Evolutionary conservation across 2,329 filamentous ascomycete species (phyloP).

Genomic region (Chaetomium sp.): DNA sequence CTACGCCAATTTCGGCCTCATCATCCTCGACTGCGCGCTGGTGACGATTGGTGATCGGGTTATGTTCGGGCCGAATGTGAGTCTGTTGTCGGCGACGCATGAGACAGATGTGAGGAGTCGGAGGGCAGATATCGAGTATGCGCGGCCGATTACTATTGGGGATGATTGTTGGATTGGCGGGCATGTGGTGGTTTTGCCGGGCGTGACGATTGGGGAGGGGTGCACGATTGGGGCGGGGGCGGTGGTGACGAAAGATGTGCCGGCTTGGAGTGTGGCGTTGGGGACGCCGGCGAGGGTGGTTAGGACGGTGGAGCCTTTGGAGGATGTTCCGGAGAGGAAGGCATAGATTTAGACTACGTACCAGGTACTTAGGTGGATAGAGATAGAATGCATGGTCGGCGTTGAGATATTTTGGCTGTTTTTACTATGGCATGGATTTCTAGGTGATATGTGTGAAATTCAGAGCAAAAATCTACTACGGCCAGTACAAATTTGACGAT

Average conservation of each 20-base stretch:
- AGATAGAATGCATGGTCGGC: no score
- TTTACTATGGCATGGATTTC: no score
- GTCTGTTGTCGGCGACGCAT: conserved; percentile 65
- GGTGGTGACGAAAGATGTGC: conserved; percentile 72
- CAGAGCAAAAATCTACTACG: no score
- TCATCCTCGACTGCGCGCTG: conserved; percentile 66
- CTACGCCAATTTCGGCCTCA: conserved; percentile 56
- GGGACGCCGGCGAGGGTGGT: conserved; percentile 64
- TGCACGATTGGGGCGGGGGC: conserved; percentile 70
- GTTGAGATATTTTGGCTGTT: not conserved
- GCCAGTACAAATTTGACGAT: no score
- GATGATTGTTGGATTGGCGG: conserved; percentile 79
- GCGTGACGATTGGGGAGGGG: conserved; percentile 71
- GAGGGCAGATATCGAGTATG: conserved; percentile 50
- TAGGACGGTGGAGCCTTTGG: conserved; percentile 23
- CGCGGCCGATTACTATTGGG: conserved; percentile 66
- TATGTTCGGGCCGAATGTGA: conserved; percentile 65
- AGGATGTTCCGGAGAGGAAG: not conserved
- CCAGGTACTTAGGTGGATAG: not conserved
- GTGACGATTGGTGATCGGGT: conserved; percentile 66
- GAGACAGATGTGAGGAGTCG: conserved; percentile 54
- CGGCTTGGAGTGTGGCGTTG: conserved; percentile 54
- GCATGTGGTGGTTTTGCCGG: conserved; percentile 63
- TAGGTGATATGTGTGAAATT: no score
- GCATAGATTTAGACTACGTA: not conserved